A percentile compares a stretch with the other conserved stretches of the same genome.
Conservation (phyloP, 371 early-diverging fungal species). For the Zancudomyces culisetae region DNA sequence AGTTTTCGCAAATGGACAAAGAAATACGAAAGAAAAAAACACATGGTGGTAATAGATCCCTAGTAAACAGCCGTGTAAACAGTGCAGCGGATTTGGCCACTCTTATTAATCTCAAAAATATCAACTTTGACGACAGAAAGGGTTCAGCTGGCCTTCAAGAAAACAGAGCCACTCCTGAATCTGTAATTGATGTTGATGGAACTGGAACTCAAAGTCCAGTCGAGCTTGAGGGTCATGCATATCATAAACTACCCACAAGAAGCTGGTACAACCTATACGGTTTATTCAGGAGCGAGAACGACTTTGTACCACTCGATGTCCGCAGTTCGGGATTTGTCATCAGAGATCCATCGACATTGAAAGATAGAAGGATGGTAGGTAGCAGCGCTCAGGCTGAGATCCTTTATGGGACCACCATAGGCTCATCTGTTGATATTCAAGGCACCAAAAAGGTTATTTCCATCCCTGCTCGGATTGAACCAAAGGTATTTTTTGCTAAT, state of each 20-base stretch:
- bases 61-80: slow-evolving; percentile 13
- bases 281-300: not conserved
- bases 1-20: slow-evolving; percentile 75
- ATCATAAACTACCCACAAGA: not conserved
- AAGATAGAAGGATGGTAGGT: too few species aligned
- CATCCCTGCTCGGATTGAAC: slow-evolving; percentile 84
- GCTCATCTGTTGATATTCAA: not conserved
- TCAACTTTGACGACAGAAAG: too few species aligned
- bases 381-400: too few species aligned
- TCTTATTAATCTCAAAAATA: too few species aligned
- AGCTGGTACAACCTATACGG: slow-evolving; percentile 3
- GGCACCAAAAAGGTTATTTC: slow-evolving; percentile 34
- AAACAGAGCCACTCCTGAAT: slow-evolving; percentile 5
- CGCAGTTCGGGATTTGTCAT: slow-evolving; percentile 13
- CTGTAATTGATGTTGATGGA: slow-evolving; percentile 7
- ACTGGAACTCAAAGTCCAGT: too few species aligned
- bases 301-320: not conserved
- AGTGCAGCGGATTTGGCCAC: slow-evolving; percentile 14
- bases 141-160: too few species aligned
- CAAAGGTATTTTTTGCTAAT: slow-evolving; percentile 99
- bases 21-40: slow-evolving; percentile 51
- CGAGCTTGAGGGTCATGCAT: not conserved
- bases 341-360: not conserved
- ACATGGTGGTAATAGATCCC: slow-evolving; percentile 14
- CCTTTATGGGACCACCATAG: not conserved